These are phyloP conservation scores for Auricularia cornea DNA, from an alignment of 768 basidiomycete genomes.

Conservation along the genomic window DNA sequence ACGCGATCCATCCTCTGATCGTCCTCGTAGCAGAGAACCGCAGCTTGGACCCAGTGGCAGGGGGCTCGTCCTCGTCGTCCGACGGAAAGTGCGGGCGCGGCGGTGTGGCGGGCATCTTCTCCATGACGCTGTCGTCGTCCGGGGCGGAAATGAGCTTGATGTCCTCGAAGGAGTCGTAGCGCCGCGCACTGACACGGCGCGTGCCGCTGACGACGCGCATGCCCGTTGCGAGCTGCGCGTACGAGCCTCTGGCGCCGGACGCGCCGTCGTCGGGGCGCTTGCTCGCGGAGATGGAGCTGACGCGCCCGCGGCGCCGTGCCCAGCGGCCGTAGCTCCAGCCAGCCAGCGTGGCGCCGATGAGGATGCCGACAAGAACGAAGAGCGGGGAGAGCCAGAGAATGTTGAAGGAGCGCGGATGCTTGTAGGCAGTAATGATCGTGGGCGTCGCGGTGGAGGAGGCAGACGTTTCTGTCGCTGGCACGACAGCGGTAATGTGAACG, in stretches of 20 bases:
- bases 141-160: neutral
- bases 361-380: constrained; percentile 23
- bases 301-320: constrained; percentile 1
- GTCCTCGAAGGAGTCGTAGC: neutral
- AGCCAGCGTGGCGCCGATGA: constrained; percentile 22
- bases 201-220: neutral
- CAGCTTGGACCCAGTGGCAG: too few species aligned
- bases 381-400: constrained; percentile 19
- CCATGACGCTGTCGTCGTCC: neutral
- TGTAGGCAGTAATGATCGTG: constrained; percentile 4
- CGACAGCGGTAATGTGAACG: constrained; percentile 27
- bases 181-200: neutral
- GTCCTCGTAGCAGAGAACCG: neutral
- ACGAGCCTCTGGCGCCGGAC: neutral
- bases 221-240: neutral
- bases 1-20: neutral
- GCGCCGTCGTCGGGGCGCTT: neutral
- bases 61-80: neutral
- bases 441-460: constrained; percentile 2
- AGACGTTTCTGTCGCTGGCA: constrained; percentile 15
- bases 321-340: constrained; percentile 19
- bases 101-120: neutral
- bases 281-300: neutral
- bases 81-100: neutral
- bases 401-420: neutral